These are phyloP conservation scores for Aspergillus intermedius DNA, from an alignment of 2,329 filamentous ascomycete genomes.

Conservation along the genomic window DNA sequence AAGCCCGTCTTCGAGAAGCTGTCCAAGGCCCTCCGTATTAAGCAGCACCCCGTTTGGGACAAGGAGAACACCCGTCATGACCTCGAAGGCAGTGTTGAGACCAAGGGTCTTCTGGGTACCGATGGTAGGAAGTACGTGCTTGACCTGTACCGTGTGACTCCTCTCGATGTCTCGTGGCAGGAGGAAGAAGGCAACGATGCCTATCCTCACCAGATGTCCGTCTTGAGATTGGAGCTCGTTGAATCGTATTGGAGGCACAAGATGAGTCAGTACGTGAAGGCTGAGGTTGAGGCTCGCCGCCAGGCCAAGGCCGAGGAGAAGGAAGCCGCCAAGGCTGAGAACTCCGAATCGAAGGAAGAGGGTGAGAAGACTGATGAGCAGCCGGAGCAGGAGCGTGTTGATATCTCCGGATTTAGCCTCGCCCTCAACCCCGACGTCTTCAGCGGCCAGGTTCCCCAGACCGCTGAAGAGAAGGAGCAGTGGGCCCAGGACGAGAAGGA, in stretches of 20 bases:
- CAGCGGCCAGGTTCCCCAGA: slow-evolving; percentile 85
- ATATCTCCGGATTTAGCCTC: slow-evolving; percentile 81
- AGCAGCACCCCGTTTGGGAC: slow-evolving; percentile 96
- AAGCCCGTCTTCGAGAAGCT: slow-evolving; percentile 78
- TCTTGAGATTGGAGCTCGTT: slow-evolving; percentile 81
- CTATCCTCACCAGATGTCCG: slow-evolving; percentile 95
- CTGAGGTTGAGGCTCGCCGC: slow-evolving; percentile 62
- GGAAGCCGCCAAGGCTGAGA: slow-evolving; percentile 30
- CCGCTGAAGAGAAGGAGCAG: slow-evolving; percentile 79
- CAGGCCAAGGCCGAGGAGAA: slow-evolving; percentile 36
- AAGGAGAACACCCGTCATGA: slow-evolving; percentile 88
- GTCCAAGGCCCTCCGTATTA: slow-evolving; percentile 82
- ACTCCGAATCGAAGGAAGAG: slow-evolving; percentile 36
- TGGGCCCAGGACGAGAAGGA: slow-evolving; percentile 79
- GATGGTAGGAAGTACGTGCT: slow-evolving; percentile 97
- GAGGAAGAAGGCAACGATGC: slow-evolving; percentile 60
- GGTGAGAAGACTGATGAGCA: slow-evolving; percentile 36
- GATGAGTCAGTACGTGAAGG: slow-evolving; percentile 81
- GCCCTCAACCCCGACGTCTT: slow-evolving; percentile 92
- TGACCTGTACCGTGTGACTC: slow-evolving; percentile 90
- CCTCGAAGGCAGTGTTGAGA: slow-evolving; percentile 92
- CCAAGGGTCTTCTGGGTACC: slow-evolving; percentile 93
- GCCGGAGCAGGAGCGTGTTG: slow-evolving; percentile 60
- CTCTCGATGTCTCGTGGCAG: slow-evolving; percentile 83
- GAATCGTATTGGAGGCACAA: slow-evolving; percentile 78